phyloP scores from a whole-genome alignment of 306 rosid species.

The Lotus japonicus region DNA sequence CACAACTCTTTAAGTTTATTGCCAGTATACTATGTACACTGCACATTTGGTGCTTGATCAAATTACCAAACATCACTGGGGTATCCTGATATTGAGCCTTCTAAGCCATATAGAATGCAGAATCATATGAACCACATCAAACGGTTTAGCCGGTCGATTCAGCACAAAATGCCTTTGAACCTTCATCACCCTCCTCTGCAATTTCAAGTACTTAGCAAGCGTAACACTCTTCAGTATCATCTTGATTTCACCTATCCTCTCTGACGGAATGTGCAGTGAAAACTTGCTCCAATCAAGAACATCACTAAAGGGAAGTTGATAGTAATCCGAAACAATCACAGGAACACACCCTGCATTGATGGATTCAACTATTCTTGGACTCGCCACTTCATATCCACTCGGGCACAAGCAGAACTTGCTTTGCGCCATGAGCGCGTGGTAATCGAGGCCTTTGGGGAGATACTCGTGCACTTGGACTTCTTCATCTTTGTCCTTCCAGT shows the following conservation, averaged over 20 bases:
- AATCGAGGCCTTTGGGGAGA: constrained; percentile 33
- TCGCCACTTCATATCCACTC: constrained; percentile 81
- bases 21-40: too few species aligned
- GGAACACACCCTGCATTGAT: constrained; percentile 63
- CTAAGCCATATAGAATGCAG: constrained; percentile 80
- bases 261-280: constrained; percentile 39
- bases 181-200: constrained; percentile 35
- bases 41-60: not conserved
- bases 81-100: constrained; percentile 42
- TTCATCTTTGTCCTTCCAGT: constrained; percentile 59
- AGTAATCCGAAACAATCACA: constrained; percentile 51
- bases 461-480: constrained; percentile 53
- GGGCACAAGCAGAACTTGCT: constrained; percentile 76
- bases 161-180: constrained; percentile 54
- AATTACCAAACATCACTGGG: not conserved
- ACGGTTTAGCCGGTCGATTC: constrained; percentile 49
- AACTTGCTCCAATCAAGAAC: constrained; percentile 67
- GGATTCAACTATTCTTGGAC: constrained; percentile 65
- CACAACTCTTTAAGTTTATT: too few species aligned
- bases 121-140: constrained; percentile 61
- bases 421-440: constrained; percentile 29
- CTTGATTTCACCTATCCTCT: constrained; percentile 48
- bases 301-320: constrained; percentile 51
- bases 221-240: constrained; percentile 37
- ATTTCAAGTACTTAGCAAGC: constrained; percentile 27